Evolutionary conservation across 1,284 basidiomycete genomes (phyloP).

Genomic region (Malassezia furfur): DNA sequence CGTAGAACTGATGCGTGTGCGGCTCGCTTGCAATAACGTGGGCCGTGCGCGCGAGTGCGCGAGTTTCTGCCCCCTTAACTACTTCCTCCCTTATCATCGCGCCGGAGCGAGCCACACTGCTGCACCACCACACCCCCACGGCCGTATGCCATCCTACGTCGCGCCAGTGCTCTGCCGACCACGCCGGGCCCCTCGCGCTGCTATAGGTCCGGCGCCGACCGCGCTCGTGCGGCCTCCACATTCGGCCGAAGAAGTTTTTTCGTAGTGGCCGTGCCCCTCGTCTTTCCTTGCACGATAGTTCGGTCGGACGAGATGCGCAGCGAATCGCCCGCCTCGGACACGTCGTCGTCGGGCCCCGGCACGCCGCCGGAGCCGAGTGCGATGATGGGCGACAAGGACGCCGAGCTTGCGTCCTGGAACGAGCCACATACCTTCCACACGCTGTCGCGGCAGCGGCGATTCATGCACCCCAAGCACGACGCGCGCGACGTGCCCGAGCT

Average conservation of each 20-base stretch:
- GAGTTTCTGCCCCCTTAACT: no score
- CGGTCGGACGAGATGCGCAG: constrained; percentile 8
- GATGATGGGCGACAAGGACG: neutral
- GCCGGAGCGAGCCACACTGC: no score
- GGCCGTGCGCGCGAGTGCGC: no score
- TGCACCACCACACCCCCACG: no score
- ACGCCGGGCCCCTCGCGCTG: no score
- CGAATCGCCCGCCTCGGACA: constrained; percentile 8
- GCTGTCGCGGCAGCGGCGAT: constrained; percentile 68
- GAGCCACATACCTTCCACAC: constrained; percentile 62
- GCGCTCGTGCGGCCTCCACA: no score
- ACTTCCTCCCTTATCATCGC: no score
- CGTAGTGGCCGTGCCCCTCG: neutral
- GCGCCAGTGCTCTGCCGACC: no score
- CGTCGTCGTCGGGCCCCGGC: constrained; percentile 10
- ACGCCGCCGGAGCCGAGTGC: constrained; percentile 6
- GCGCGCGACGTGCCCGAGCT: constrained; percentile 69
- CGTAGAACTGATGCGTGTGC: no score
- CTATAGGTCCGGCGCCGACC: no score
- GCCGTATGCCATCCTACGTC: no score
- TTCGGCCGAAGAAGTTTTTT: constrained; percentile 6
- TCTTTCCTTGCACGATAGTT: neutral
- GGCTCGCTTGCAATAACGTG: no score
- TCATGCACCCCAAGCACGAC: constrained; percentile 65
- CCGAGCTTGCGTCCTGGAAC: constrained; percentile 21